phyloP scores from a whole-genome alignment of 1,284 basidiomycete genomes.

The Agaricales sp. region DNA sequence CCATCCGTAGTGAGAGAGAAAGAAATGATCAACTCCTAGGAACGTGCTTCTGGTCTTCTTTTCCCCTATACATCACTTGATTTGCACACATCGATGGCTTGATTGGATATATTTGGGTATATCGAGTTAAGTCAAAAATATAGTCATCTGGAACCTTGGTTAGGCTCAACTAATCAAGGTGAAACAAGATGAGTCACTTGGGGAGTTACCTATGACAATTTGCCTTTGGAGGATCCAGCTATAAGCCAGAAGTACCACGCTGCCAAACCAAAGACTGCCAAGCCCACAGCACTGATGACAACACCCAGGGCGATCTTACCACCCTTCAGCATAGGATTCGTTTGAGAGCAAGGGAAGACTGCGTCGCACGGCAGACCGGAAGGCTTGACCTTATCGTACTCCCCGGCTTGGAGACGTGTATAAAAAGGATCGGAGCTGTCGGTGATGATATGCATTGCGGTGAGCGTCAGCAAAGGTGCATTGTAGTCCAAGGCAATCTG shows the following conservation, averaged over 20 bases:
- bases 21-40: no score
- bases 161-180: no score
- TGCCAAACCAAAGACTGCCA: constrained; percentile 38
- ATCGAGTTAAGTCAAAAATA: no score
- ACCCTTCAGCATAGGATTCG: constrained; percentile 33
- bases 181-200: no score
- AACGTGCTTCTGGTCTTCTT: no score
- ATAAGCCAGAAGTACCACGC: constrained; percentile 29
- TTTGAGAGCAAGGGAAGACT: constrained; percentile 21
- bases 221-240: neutral
- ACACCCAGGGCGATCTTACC: constrained; percentile 68
- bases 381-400: constrained; percentile 54
- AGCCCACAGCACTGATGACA: constrained; percentile 49
- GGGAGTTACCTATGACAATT: neutral
- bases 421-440: constrained; percentile 73
- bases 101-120: no score
- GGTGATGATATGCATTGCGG: constrained; percentile 61
- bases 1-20: no score
- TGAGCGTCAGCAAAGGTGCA: constrained; percentile 75
- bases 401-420: constrained; percentile 55
- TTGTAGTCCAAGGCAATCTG: constrained; percentile 78
- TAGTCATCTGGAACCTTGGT: no score
- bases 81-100: no score
- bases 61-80: no score
- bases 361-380: constrained; percentile 67